Evolutionary conservation across 2,329 filamentous ascomycete species (phyloP).

Genomic region (Thyridium curvatum): DNA sequence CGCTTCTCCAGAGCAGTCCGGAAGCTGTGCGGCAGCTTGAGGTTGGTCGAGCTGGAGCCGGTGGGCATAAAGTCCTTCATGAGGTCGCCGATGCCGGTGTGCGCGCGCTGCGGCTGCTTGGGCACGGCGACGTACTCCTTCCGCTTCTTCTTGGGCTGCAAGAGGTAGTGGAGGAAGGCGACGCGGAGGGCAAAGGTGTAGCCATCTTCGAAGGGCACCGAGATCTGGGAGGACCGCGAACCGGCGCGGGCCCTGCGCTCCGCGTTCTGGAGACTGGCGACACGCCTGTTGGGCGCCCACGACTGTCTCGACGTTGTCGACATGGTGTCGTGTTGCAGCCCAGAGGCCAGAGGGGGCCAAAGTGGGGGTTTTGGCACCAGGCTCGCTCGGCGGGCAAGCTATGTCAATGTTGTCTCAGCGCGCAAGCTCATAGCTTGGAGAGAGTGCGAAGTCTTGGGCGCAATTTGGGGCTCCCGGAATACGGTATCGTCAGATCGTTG

Average conservation of each 20-base stretch:
- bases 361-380: background rate
- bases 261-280: slow-evolving; percentile 35
- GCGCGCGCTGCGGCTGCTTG: slow-evolving; percentile 52
- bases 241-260: slow-evolving; percentile 32
- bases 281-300: slow-evolving; percentile 36
- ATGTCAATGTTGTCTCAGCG: background rate
- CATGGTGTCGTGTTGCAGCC: slow-evolving; percentile 25
- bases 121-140: slow-evolving; percentile 74
- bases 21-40: slow-evolving; percentile 54
- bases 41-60: slow-evolving; percentile 37
- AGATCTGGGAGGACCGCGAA: slow-evolving; percentile 39
- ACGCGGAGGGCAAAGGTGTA: slow-evolving; percentile 87
- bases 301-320: slow-evolving; percentile 45
- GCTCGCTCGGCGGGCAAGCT: background rate
- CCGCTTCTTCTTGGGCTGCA: slow-evolving; percentile 84
- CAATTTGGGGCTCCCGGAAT: background rate
- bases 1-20: slow-evolving; percentile 56
- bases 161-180: slow-evolving; percentile 86
- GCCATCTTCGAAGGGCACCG: slow-evolving; percentile 68
- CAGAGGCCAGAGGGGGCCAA: background rate
- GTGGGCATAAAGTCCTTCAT: slow-evolving; percentile 71
- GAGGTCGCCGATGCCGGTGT: slow-evolving; percentile 75
- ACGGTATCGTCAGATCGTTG: background rate
- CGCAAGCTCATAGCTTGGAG: background rate
- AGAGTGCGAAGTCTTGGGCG: background rate